Evolutionary conservation across 2,329 filamentous ascomycete species (phyloP).

Genomic region (Xylaria sp.): DNA sequence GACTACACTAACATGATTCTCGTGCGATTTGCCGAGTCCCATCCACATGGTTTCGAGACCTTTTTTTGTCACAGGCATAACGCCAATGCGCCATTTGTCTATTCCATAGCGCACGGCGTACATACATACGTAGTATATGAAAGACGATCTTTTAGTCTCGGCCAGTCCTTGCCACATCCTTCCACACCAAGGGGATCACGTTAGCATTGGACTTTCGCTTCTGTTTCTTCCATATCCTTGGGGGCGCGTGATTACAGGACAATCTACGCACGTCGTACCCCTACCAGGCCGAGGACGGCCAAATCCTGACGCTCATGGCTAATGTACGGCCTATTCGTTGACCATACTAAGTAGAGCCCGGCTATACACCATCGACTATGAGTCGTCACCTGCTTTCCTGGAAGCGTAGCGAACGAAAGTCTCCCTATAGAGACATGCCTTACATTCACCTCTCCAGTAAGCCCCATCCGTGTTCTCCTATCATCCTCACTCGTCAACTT

Average conservation of each 20-base stretch:
- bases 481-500: slow-evolving; percentile 30
- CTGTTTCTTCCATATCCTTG: slow-evolving; percentile 20
- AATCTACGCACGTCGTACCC: slow-evolving; percentile 33
- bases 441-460: slow-evolving; percentile 8
- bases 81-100: slow-evolving; percentile 38
- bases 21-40: slow-evolving; percentile 26
- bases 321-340: slow-evolving; percentile 14
- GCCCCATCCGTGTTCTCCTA: slow-evolving; percentile 16
- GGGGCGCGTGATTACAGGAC: slow-evolving; percentile 32
- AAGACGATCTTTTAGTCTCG: slow-evolving; percentile 45
- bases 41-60: slow-evolving; percentile 28
- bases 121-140: slow-evolving; percentile 1
- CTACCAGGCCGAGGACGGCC: slow-evolving; percentile 14
- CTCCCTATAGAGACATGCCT: slow-evolving; percentile 9
- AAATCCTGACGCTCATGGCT: slow-evolving; percentile 16
- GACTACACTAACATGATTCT: slow-evolving; percentile 23
- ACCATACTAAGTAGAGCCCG: not conserved
- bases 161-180: slow-evolving; percentile 43
- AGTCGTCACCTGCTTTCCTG: slow-evolving; percentile 19
- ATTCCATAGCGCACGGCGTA: slow-evolving; percentile 31
- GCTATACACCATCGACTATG: slow-evolving; percentile 8
- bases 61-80: slow-evolving; percentile 23
- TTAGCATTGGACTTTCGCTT: slow-evolving; percentile 35
- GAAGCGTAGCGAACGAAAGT: slow-evolving; percentile 15
- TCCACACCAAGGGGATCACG: slow-evolving; percentile 40